Evolutionary conservation across 2,329 filamentous ascomycete genomes (phyloP), one percentile per base, ranked within the genome.

Genomic region (Aspergillus novofumigatus): DNA sequence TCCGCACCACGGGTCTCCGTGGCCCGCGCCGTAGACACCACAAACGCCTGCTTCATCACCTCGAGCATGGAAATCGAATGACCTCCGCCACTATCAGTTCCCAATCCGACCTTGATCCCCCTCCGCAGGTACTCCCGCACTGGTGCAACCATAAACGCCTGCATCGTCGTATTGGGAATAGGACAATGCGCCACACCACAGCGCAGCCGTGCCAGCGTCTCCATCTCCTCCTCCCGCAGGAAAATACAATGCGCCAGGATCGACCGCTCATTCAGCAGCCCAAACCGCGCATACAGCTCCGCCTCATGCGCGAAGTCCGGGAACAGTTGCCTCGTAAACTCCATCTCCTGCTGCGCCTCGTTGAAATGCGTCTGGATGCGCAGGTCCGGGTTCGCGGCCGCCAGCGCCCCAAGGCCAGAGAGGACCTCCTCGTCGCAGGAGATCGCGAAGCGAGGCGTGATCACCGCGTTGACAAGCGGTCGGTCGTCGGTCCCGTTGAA

Each of bases 161-260:
- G 82, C 59, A 72, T 67, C 0, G 83, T 86, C 73, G 86, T 87
- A 67, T 88, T 88, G 9, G 84, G 78, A 1, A 85, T 80, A 0
- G 86, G 86, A 57, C 86, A 88, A 64, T 88, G 86, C 0, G 85
- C 83, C 1, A 88, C 76, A 20, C 85, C 85, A 60, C 84, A 87
- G 0, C 71, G 70, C 8, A 83, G 72, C 8, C 73, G 67, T 14
- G 69, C 62, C 1, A 88, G 62, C 4, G 75, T 73, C 0, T 69
- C 60, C 49, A 82, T 78, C 67, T 89, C 86, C 29, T 81, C 75
- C 2, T 83, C 79, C 4, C 75, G 79, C 72, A 88, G 81, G 65
- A 83, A 80, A 55, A 84, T 88, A 71, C 86, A 88, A 66, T 89
- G 87, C 0, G 86, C 87, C 0, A 89, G 79, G 55, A 89, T 86